Percentiles rank a stretch among this genome's conserved stretches.
Conservation (phyloP, 2,329 filamentous ascomycete species). For the Phoma sp. region DNA sequence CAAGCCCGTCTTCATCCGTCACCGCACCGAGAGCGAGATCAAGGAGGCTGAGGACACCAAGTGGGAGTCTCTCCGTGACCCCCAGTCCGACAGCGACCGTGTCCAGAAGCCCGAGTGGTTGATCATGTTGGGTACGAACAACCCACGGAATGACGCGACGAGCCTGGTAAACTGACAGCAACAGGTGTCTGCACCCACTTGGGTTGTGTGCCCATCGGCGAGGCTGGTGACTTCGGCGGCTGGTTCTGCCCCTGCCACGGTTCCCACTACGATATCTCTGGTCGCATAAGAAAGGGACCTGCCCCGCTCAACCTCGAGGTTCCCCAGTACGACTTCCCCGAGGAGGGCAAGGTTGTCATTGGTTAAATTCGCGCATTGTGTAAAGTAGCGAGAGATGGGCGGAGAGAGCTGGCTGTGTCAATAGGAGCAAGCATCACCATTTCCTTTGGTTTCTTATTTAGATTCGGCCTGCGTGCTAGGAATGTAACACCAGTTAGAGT, state of each 20-base stretch:
- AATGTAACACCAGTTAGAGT: constrained; percentile 48
- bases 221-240: constrained; percentile 96
- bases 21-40: constrained; percentile 93
- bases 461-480: constrained; percentile 44
- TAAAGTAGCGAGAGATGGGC: constrained; percentile 26
- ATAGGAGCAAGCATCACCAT: constrained; percentile 45
- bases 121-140: constrained; percentile 88
- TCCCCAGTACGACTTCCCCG: constrained; percentile 88
- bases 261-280: constrained; percentile 99
- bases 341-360: constrained; percentile 87
- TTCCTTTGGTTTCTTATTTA: constrained; percentile 39
- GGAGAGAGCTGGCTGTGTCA: constrained; percentile 33
- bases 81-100: constrained; percentile 87
- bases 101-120: constrained; percentile 99
- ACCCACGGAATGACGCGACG: background rate
- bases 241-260: constrained; percentile 99
- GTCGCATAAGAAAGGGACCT: constrained; percentile 95
- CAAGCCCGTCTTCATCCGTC: constrained; percentile 99
- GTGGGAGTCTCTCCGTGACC: constrained; percentile 84
- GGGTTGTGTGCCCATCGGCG: constrained; percentile 98
- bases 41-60: constrained; percentile 90
- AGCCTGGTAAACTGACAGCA: constrained; percentile 30
- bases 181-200: constrained; percentile 97
- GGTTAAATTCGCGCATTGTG: constrained; percentile 66
- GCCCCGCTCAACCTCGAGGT: constrained; percentile 98